phyloP scores from a whole-genome alignment of 2,329 filamentous ascomycete genomes.

The Ustulina deusta region DNA sequence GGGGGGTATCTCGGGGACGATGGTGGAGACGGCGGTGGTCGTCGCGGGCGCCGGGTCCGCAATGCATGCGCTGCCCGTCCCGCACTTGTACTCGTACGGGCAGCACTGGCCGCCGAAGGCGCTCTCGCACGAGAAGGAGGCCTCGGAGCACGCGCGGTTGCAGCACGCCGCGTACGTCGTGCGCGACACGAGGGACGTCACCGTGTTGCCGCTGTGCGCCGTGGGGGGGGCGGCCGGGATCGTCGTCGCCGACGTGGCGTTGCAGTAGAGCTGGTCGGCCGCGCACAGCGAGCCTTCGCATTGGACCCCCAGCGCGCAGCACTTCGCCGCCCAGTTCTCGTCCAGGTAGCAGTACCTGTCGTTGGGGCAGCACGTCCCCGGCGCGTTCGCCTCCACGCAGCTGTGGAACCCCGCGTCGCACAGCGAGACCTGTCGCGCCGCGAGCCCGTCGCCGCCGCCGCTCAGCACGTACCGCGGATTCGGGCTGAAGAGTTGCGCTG shows the following conservation, averaged over 20 bases:
- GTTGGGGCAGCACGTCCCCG: constrained; percentile 43
- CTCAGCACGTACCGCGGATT: constrained; percentile 7
- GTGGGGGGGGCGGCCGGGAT: constrained; percentile 24
- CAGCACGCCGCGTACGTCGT: constrained; percentile 39
- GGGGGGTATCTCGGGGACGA: constrained; percentile 53
- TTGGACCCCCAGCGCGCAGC: constrained; percentile 41
- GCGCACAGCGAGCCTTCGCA: constrained; percentile 40
- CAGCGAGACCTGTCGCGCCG: constrained; percentile 27
- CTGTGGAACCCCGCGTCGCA: constrained; percentile 40
- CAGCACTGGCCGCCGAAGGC: constrained; percentile 64
- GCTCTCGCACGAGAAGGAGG: constrained; percentile 58
- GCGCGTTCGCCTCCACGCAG: constrained; percentile 41
- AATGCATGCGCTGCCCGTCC: constrained; percentile 52
- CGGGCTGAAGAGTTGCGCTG: constrained; percentile 34
- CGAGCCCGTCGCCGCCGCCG: too few relatives aligned
- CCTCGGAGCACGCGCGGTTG: constrained; percentile 45
- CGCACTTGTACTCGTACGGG: constrained; percentile 58
- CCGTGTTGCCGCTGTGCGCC: neutral
- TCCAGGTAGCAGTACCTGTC: constrained; percentile 47
- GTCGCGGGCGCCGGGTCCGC: constrained; percentile 40
- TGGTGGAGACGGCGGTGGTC: constrained; percentile 40
- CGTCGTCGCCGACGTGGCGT: constrained; percentile 35
- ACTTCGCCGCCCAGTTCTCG: constrained; percentile 35
- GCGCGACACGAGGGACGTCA: constrained; percentile 21
- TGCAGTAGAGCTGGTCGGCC: constrained; percentile 39